These are phyloP conservation scores for Colletotrichum scovillei DNA, from an alignment of 2,329 filamentous ascomycete genomes.

Conservation along the genomic window DNA sequence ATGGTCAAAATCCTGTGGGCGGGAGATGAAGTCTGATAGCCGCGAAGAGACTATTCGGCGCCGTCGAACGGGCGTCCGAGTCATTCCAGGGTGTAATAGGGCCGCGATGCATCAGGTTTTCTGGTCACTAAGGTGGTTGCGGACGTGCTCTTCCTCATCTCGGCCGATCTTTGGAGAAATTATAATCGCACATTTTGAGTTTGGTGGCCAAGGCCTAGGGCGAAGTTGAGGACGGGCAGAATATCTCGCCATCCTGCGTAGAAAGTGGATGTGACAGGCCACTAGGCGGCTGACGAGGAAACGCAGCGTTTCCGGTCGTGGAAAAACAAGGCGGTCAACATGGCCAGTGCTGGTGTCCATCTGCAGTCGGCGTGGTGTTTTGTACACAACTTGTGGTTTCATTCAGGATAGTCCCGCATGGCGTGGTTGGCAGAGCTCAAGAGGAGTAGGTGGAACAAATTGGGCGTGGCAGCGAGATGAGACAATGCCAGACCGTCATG, in stretches of 20 bases:
- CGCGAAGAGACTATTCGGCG: neutral
- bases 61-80: slow-evolving; percentile 20
- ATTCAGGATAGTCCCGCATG: neutral
- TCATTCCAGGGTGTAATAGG: slow-evolving; percentile 17
- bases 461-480: slow-evolving; percentile 27
- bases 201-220: neutral
- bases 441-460: neutral
- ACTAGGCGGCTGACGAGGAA: slow-evolving; percentile 3
- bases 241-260: slow-evolving; percentile 17
- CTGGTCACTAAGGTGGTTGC: slow-evolving; percentile 4
- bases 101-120: neutral
- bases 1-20: neutral
- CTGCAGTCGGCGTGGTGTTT: neutral
- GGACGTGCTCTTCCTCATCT: slow-evolving; percentile 15
- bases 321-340: neutral
- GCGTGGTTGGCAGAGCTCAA: neutral
- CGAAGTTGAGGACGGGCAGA: neutral
- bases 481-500: slow-evolving; percentile 19
- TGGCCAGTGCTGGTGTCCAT: neutral
- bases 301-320: slow-evolving; percentile 14
- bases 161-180: slow-evolving; percentile 16
- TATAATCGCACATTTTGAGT: slow-evolving; percentile 8
- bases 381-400: neutral
- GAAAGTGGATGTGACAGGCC: slow-evolving; percentile 12
- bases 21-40: slow-evolving; percentile 12